Conservation (phyloP, 305 asterid genomes). For the Nicotiana rustica region DNA sequence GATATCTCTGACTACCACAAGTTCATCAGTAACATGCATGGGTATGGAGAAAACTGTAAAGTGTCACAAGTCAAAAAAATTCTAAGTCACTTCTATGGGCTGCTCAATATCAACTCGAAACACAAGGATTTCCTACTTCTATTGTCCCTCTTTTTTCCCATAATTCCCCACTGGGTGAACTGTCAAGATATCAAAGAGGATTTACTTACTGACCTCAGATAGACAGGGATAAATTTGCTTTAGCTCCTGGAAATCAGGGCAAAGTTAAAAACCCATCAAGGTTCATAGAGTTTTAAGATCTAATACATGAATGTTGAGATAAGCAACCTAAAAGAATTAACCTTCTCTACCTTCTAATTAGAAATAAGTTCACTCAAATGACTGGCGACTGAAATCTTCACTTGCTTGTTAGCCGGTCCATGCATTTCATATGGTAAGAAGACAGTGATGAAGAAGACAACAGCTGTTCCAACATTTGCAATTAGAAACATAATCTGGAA, state of each 20-base stretch:
- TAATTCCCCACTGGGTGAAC: not conserved
- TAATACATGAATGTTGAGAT: not conserved
- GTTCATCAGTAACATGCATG: not conserved
- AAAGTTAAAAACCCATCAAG: not conserved
- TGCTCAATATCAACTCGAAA: not conserved
- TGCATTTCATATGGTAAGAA: not conserved
- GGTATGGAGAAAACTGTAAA: too few relatives aligned
- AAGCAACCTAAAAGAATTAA: not conserved
- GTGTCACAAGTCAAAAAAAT: not conserved
- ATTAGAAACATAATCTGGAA: not conserved
- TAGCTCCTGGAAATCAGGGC: not conserved
- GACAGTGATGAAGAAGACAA: constrained; percentile 1
- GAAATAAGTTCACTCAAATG: not conserved
- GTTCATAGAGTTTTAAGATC: not conserved
- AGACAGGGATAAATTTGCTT: not conserved
- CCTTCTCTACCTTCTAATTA: not conserved
- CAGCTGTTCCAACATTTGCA: not conserved
- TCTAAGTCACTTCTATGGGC: not conserved
- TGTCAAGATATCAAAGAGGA: not conserved
- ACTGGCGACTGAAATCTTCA: not conserved
- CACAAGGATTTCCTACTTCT: not conserved
- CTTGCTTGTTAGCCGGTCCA: not conserved
- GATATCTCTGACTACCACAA: not conserved
- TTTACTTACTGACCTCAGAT: not conserved
- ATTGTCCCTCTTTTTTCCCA: not conserved